phyloP scores from a whole-genome alignment of 2,329 filamentous ascomycete genomes.

The Penicillium fuscoglaucum region DNA sequence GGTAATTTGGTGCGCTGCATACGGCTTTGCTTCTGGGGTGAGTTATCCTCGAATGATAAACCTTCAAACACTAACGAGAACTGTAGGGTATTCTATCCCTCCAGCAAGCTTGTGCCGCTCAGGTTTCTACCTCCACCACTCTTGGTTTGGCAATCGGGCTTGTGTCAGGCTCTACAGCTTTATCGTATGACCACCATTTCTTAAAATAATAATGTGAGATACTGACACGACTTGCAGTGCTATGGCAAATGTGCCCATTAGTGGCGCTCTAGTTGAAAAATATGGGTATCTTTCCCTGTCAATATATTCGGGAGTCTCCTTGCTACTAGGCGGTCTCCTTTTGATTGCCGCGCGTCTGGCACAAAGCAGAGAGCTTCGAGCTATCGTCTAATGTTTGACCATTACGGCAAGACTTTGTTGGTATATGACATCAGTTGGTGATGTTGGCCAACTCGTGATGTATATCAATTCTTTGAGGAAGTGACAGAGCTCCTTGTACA shows the following conservation, averaged over 20 bases:
- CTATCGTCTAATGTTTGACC: not conserved
- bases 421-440: too few species aligned
- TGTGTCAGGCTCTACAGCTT: constrained; percentile 43
- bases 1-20: constrained; percentile 47
- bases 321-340: constrained; percentile 33
- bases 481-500: too few species aligned
- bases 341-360: constrained; percentile 13
- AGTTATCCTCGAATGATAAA: not conserved
- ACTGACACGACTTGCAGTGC: constrained; percentile 28
- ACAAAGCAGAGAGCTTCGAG: constrained; percentile 10
- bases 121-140: constrained; percentile 41
- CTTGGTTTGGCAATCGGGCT: constrained; percentile 48
- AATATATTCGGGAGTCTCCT: constrained; percentile 37
- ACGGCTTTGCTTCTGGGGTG: constrained; percentile 51
- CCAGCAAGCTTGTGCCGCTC: constrained; percentile 49
- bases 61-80: not conserved
- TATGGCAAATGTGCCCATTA: constrained; percentile 46
- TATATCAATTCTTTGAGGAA: too few species aligned
- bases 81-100: constrained; percentile 49
- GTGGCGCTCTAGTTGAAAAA: constrained; percentile 40
- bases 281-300: constrained; percentile 46
- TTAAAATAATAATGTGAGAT: not conserved
- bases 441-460: too few species aligned
- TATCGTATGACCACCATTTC: constrained; percentile 40
- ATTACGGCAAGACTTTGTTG: not conserved